Conservation (phyloP, 805 yeast genomes). For the Lipomyces anomalus region DNA sequence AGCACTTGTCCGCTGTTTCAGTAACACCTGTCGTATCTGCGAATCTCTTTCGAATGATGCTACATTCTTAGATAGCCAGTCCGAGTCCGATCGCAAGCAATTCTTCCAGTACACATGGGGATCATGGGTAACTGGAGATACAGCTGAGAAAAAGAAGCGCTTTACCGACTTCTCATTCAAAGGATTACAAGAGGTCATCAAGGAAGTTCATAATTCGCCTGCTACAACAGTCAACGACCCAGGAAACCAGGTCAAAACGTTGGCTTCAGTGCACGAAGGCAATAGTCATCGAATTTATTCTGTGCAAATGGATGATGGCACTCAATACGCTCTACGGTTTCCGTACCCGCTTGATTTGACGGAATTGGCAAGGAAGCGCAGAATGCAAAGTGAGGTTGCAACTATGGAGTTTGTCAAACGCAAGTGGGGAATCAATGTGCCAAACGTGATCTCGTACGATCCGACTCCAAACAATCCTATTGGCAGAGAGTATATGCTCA, state of each 20-base stretch:
- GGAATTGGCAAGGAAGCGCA: conserved; percentile 43
- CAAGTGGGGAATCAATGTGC: conserved; percentile 64
- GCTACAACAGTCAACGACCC: conserved; percentile 39
- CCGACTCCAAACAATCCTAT: conserved; percentile 62
- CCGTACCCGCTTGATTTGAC: conserved; percentile 76
- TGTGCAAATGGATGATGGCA: conserved; percentile 54
- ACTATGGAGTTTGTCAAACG: conserved; percentile 74
- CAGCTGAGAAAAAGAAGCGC: conserved; percentile 65
- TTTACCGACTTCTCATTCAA: conserved; percentile 74
- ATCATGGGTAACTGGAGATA: conserved; percentile 81
- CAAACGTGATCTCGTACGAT: conserved; percentile 62
- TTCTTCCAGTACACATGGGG: conserved; percentile 94
- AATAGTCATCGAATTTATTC: conserved; percentile 86
- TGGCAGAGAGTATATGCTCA: conserved; percentile 67
- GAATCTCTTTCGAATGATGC: too few relatives aligned
- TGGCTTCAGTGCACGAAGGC: conserved; percentile 87
- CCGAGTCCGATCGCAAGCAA: conserved; percentile 14
- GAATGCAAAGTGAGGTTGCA: conserved; percentile 85
- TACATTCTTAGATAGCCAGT: conserved; percentile 1
- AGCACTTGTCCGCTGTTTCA: too few relatives aligned
- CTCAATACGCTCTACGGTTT: conserved; percentile 63
- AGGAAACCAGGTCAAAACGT: conserved; percentile 57
- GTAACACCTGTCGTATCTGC: too few relatives aligned
- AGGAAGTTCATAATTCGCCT: conserved; percentile 34
- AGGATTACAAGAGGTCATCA: conserved; percentile 50